phyloP scores from a whole-genome alignment of 2,329 filamentous ascomycete genomes.

The Exophiala mesophila region DNA sequence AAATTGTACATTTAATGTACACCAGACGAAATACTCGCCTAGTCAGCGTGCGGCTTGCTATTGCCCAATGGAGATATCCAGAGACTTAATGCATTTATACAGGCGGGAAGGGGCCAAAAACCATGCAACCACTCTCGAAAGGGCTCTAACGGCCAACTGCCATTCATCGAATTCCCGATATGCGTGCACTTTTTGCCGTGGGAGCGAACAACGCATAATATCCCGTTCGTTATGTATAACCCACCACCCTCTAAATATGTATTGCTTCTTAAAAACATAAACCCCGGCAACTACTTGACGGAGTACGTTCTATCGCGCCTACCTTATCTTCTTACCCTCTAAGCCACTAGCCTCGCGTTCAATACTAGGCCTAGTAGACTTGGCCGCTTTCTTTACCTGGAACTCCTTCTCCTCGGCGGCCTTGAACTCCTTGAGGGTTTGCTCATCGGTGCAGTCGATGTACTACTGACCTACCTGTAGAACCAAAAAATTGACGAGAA shows the following conservation, averaged over 20 bases:
- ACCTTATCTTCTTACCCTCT: constrained; percentile 30
- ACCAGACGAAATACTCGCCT: not conserved
- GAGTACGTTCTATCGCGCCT: not conserved
- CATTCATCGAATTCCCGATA: not conserved
- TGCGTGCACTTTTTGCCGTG: not conserved
- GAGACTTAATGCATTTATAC: not conserved
- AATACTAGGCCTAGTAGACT: constrained; percentile 10
- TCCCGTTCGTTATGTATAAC: not conserved
- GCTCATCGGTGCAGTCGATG: constrained; percentile 84
- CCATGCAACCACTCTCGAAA: not conserved
- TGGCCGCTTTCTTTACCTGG: constrained; percentile 11
- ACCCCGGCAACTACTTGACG: not conserved
- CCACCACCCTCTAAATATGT: not conserved
- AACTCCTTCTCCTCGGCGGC: constrained; percentile 30
- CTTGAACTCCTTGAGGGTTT: constrained; percentile 60
- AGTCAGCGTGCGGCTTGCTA: not conserved
- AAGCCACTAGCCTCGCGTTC: constrained; percentile 26
- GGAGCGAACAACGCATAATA: not conserved
- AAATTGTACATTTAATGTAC: constrained; percentile 1
- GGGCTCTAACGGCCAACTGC: too few species aligned
- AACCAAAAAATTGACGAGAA: constrained; percentile 84
- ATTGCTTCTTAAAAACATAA: not conserved
- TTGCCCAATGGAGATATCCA: too few species aligned
- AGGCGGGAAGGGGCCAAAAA: not conserved
- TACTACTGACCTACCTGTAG: constrained; percentile 98